Percentiles rank a stretch among this genome's conserved stretches.
These are phyloP conservation scores for Lactifluus subvellereus DNA, from an alignment of 768 basidiomycete species.

Conservation along the genomic window DNA sequence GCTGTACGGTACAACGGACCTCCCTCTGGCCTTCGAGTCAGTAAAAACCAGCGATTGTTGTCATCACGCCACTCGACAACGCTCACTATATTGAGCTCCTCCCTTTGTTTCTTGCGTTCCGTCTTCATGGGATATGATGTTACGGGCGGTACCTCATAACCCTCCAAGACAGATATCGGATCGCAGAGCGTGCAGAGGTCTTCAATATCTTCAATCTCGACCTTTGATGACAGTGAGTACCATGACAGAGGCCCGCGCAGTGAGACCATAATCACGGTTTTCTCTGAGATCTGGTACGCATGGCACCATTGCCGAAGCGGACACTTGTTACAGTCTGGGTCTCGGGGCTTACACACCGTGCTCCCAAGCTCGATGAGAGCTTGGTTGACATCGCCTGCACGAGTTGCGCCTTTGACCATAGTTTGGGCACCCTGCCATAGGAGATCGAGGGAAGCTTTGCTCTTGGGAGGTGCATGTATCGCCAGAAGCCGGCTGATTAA, in stretches of 20 bases:
- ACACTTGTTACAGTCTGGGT: constrained; percentile 69
- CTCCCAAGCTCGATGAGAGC: constrained; percentile 93
- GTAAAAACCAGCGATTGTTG: constrained; percentile 56
- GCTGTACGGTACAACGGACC: constrained; percentile 40
- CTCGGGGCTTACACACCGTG: constrained; percentile 83
- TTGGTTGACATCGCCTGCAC: constrained; percentile 84
- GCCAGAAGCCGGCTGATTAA: constrained; percentile 81
- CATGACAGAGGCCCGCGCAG: neutral
- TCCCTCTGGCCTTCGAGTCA: constrained; percentile 76
- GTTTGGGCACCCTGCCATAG: constrained; percentile 76
- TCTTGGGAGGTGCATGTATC: constrained; percentile 74
- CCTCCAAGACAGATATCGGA: constrained; percentile 39
- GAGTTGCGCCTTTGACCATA: constrained; percentile 52
- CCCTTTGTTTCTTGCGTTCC: constrained; percentile 73
- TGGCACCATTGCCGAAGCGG: constrained; percentile 65
- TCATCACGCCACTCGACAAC: constrained; percentile 72
- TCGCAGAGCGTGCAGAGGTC: constrained; percentile 68
- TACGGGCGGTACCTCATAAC: constrained; percentile 35
- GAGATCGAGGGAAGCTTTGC: constrained; percentile 68
- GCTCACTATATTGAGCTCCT: constrained; percentile 80
- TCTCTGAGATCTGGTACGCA: constrained; percentile 41
- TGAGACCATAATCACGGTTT: constrained; percentile 1
- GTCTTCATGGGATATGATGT: constrained; percentile 85
- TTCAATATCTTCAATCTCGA: constrained; percentile 56
- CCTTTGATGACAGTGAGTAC: constrained; percentile 7